A percentile compares a stretch with the other conserved stretches of the same genome.
Evolutionary conservation across 495 filamentous ascomycete species (phyloP).

Genomic region (Niebla homalea): DNA sequence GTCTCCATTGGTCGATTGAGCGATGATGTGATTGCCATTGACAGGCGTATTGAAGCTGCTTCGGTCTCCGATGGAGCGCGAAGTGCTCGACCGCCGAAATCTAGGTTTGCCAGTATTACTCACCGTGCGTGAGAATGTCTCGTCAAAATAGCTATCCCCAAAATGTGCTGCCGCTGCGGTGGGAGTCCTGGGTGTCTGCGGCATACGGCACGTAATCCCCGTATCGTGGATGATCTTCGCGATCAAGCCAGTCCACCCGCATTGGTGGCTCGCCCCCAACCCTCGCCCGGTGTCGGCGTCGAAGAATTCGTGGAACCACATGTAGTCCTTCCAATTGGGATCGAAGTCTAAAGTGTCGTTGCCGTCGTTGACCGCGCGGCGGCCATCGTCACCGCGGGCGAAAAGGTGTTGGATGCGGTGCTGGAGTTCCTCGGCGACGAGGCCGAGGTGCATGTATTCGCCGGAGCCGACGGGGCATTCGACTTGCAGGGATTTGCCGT

Average conservation of each 20-base stretch:
- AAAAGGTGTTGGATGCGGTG: slow-evolving; percentile 90
- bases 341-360: slow-evolving; percentile 80
- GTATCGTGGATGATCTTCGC: slow-evolving; percentile 96
- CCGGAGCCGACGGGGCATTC: slow-evolving; percentile 92
- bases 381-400: slow-evolving; percentile 66
- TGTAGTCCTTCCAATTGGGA: slow-evolving; percentile 78
- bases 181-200: slow-evolving; percentile 83
- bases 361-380: slow-evolving; percentile 70
- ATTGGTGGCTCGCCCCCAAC: slow-evolving; percentile 86
- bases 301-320: slow-evolving; percentile 97
- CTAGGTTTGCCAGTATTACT: slow-evolving; percentile 30
- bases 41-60: slow-evolving; percentile 56
- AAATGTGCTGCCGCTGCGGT: slow-evolving; percentile 60
- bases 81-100: slow-evolving; percentile 70
- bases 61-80: slow-evolving; percentile 71
- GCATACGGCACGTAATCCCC: slow-evolving; percentile 80
- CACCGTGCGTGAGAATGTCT: slow-evolving; percentile 50
- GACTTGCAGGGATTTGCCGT: slow-evolving; percentile 72
- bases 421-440: slow-evolving; percentile 93
- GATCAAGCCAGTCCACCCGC: slow-evolving; percentile 93
- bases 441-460: slow-evolving; percentile 88
- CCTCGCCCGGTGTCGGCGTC: slow-evolving; percentile 85
- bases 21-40: neutral
- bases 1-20: slow-evolving; percentile 25
- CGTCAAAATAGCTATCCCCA: slow-evolving; percentile 61